Base-by-base conservation (phyloP, 805 yeast species). In the Starmerella vitae region DNA sequence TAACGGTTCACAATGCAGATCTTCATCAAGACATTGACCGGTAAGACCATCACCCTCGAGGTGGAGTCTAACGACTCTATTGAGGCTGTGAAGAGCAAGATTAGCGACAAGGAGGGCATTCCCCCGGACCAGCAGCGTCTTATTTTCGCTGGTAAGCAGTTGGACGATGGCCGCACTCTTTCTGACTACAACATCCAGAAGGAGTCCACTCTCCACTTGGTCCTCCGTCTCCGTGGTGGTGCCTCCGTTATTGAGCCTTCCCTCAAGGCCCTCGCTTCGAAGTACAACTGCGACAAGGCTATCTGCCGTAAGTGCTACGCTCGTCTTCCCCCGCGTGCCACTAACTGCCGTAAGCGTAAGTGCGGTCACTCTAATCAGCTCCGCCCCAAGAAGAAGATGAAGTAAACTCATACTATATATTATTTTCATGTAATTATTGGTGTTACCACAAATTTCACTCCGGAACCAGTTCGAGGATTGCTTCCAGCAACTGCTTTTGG, bases 311-410 rank as follows among this genome's bases (percentile, higher is more conserved):
- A 86, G 70, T 91, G 98, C 77, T 91, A 91, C 80, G 96, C 98
- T 62, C 91, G 98, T 78, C 86, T 91, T 66, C 98, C 98, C 66
- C 95, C 98, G 72, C 93, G 97, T 82, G 98, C 98, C 62, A 91
- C 97, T 72, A 91, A 91, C 95, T 91, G 98, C 80, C 85, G 98
- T 78, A 91, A 91, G 97, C 85, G 96, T 84, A 91, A 91, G 80
- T 91, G 98, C 74, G 98, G 98, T 66, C 98, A 91, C 93, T 76
- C 95, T 68, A 91, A 91, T 79, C 98, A 91, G 77, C 83, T 91
- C 72, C 85, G 98, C 78, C 97, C 97, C 73, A 91, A 88, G 93
- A 88, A 88, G 93, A 88, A 88, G 86, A 78, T 84, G 68, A 85
- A 86, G 77, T 86, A 72, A 71, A 66, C 71, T 22, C 26, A 12